Evolutionary conservation across 2,329 filamentous ascomycete genomes (phyloP).

Genomic region (Magnaporthiopsis incrustans): DNA sequence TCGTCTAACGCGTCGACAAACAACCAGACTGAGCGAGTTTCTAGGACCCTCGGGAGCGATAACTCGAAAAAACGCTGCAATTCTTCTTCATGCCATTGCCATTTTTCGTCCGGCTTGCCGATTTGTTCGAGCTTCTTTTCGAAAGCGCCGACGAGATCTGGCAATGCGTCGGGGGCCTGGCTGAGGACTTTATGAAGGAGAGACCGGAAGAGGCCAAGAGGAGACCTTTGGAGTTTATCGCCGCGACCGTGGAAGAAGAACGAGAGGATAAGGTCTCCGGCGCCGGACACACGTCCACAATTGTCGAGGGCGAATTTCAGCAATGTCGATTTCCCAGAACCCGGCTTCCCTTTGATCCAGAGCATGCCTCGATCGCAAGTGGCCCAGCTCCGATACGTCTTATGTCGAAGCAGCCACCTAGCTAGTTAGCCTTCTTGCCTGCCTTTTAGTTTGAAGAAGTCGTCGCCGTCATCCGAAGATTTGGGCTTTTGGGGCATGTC

Average conservation of each 20-base stretch:
- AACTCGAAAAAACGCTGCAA: conserved; percentile 15
- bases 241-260: conserved; percentile 31
- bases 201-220: conserved; percentile 25
- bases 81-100: conserved; percentile 21
- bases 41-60: conserved; percentile 15
- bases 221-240: conserved; percentile 21
- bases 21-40: conserved; percentile 16
- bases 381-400: too few relatives aligned
- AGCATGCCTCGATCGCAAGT: too few relatives aligned
- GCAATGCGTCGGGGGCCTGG: conserved; percentile 14
- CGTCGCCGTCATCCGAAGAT: too few relatives aligned
- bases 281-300: too few relatives aligned
- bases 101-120: conserved; percentile 13
- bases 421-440: too few relatives aligned
- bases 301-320: too few relatives aligned
- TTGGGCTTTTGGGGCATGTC: too few relatives aligned
- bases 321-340: too few relatives aligned
- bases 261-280: conserved; percentile 13
- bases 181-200: conserved; percentile 24
- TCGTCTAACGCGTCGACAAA: conserved; percentile 30
- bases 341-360: too few relatives aligned
- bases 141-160: conserved; percentile 10
- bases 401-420: too few relatives aligned
- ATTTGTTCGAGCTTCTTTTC: not conserved
- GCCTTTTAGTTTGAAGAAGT: too few relatives aligned